Conservation (phyloP, 2,329 filamentous ascomycete genomes). For the Epichloe glyceriae region DNA sequence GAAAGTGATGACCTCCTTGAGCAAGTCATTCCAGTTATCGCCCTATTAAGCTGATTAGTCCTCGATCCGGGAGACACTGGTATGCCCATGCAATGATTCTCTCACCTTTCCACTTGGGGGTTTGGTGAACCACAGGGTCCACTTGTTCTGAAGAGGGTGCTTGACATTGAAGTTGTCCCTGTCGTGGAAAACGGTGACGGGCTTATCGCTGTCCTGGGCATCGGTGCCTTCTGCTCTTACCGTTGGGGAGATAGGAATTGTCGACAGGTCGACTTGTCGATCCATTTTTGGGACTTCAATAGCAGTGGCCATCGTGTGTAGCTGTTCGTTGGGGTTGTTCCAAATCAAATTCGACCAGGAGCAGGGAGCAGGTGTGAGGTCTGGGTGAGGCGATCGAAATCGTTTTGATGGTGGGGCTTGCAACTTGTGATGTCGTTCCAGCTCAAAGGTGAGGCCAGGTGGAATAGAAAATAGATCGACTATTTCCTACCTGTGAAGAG, state of each 20-base stretch:
- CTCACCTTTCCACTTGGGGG: conserved; percentile 83
- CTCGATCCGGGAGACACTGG: neutral
- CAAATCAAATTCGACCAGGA: conserved; percentile 5
- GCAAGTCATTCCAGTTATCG: conserved; percentile 95
- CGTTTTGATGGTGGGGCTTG: conserved; percentile 3
- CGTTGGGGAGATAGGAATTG: conserved; percentile 53
- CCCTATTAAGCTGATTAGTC: conserved; percentile 40
- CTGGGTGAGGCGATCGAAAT: conserved; percentile 10
- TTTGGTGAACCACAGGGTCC: conserved; percentile 99
- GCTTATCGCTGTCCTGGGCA: conserved; percentile 41
- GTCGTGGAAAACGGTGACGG: conserved; percentile 94
- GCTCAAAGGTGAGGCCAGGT: conserved; percentile 3
- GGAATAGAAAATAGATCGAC: conserved; percentile 13
- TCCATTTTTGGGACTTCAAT: conserved; percentile 25
- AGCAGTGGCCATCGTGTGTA: conserved; percentile 22
- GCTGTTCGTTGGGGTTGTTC: conserved; percentile 1
- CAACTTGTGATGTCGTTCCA: neutral
- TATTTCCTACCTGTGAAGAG: conserved; percentile 14
- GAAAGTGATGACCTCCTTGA: conserved; percentile 98
- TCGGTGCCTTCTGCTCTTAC: conserved; percentile 37
- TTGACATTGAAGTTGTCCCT: conserved; percentile 99
- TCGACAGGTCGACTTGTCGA: conserved; percentile 53
- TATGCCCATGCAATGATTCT: neutral
- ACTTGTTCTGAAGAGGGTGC: conserved; percentile 92
- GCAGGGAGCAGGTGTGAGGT: conserved; percentile 10